Base-by-base conservation (phyloP, 2,329 filamentous ascomycete genomes). In the Fusarium sp. region DNA sequence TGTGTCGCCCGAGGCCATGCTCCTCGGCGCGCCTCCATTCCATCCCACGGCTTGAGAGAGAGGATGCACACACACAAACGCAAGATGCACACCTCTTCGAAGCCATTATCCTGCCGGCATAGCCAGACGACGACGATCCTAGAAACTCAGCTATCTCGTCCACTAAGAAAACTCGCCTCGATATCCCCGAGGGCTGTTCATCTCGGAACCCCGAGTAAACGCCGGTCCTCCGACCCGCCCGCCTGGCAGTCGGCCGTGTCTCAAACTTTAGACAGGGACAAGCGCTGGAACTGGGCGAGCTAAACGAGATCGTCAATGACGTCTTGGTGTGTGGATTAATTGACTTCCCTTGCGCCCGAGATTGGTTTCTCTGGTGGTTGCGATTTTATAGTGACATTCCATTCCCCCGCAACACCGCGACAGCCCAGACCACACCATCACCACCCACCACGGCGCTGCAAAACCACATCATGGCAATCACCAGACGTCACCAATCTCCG, bases 201-300 rank as follows among this genome's bases (percentile, higher is more conserved):
- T 44, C 40, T 70, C 58, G 67, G 67, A 70, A 64, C 28, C 55
- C 67, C 67, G 67, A 70, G 51, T 28, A 43, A 70, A 60, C 63
- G 36, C 67, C 63, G 62, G 28, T 34, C 18, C 30, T 34, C 40
- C 37, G 34, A 36, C 53, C 41, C 52, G 34, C 51, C 51, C 51
- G 18, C 30, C 30, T 16, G 30, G 34, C 31, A 48, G 31, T 44
- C 41, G 8, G 41, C 23, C 41, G 9, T 16, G 43, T 41, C 39
- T 41, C 7, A 41, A 15, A 41, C 11, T 41, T 34, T 34, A 50
- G 30, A 30, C 16, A 37, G 11, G 7, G 30, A 23, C 47, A 34
- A 31, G 30, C n/a, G 16, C 15, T 34, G 15, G 31, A 31, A 30
- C 15, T 34, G 15, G 31, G 16, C n/a, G 28, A 30, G 27, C 15